Percentiles rank a stretch among this genome's conserved stretches.
These are phyloP conservation scores for Coelastrella sp. DNA, from an alignment of 139 green algal species.

Conservation along the genomic window DNA sequence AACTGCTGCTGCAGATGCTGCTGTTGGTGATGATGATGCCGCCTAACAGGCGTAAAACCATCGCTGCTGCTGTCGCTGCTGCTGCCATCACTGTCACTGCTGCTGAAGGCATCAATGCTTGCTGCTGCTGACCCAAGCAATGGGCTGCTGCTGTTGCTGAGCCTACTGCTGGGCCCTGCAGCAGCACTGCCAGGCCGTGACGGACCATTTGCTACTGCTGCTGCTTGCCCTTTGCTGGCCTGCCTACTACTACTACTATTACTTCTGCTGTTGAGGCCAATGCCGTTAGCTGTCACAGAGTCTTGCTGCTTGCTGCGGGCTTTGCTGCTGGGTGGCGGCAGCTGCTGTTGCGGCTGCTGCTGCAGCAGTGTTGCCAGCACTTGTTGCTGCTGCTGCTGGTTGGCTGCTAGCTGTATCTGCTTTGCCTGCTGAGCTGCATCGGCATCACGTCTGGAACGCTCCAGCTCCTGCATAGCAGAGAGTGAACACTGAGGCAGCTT, in stretches of 20 bases:
- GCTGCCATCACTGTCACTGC: constrained; percentile 13
- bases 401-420: constrained; percentile 5
- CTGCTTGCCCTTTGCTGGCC: constrained; percentile 25
- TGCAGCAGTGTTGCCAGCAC: background rate
- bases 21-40: constrained; percentile 13
- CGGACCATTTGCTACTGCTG: constrained; percentile 3
- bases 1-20: constrained; percentile 22
- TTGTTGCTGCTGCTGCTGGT: background rate
- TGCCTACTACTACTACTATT: background rate
- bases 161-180: constrained; percentile 28
- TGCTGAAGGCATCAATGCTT: constrained; percentile 36
- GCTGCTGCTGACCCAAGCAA: background rate
- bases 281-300: constrained; percentile 54
- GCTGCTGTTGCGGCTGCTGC: constrained; percentile 43
- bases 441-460: constrained; percentile 64
- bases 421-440: constrained; percentile 55
- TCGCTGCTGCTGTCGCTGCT: constrained; percentile 37
- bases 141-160: constrained; percentile 13
- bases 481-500: no score
- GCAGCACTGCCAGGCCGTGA: background rate
- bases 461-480: constrained; percentile 59
- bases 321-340: constrained; percentile 5
- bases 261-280: constrained; percentile 24
- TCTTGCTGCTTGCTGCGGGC: constrained; percentile 48
- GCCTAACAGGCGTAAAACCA: background rate